Base-by-base conservation (phyloP, 345 rosid species). In the Citrus unshiu region DNA sequence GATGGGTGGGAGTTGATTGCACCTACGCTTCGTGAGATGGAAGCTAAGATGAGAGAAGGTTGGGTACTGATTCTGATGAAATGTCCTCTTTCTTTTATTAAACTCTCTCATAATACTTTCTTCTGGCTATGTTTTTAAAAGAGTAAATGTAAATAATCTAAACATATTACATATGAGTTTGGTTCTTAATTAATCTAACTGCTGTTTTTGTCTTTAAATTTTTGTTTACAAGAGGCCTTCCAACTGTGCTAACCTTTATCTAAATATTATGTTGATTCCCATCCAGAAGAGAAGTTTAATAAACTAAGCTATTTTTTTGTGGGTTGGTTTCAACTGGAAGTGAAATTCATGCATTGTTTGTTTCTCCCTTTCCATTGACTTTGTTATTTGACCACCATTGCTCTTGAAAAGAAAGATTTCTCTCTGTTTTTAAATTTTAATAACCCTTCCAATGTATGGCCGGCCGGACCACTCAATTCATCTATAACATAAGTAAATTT, bases 1-100 rank as follows among this genome's bases (percentile, higher is more conserved):
- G 91, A 91, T 80, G 97, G 95, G 9, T 94, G 93, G 94, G 92
- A 94, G 73, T 84, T 92, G 81, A 91, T 91, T 10, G 97, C 90
- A 85, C 65, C 65, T 24, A 60, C 29, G 0, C 29, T 60, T 60
- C 18, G 5, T 60, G 30, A 60, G 29, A n/a, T 25, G 8, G 14
- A n/a, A 0, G 65, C 29, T 12, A n/a, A 27, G 65, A 60, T 25
- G 65, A 86, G 94, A 85, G 97, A 94, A 88, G 95, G 98, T 91
- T 75, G 6, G 7, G 7, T 51, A 51, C 57, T 51, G 6, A 51
- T 51, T 51, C 22, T 51, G 2, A 51, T 51, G 22, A 4, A 51
- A 5, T 51, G 18, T 51, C 19, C 57, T 51, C 21, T 51, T 18
- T 51, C 21, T 14, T 18, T 51, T 5, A 4, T 51, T 51, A 3